Conservation (phyloP, 1,284 basidiomycete genomes). For the Ganoderma resinaceum region DNA sequence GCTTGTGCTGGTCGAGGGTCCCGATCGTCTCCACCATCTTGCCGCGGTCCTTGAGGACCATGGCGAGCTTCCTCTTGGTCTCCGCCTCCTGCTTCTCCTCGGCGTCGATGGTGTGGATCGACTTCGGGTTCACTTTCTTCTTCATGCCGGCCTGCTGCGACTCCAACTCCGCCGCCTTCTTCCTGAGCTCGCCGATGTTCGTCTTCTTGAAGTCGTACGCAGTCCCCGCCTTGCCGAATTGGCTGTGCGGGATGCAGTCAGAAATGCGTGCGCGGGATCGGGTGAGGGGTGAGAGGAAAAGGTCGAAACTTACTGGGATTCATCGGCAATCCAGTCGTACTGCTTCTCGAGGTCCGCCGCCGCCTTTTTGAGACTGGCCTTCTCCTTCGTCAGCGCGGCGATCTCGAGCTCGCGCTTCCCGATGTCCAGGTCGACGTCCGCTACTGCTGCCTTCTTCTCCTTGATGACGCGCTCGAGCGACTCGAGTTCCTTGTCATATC, state of each 20-base stretch:
- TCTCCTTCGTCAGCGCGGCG: conserved; percentile 60
- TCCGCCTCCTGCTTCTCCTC: conserved; percentile 94
- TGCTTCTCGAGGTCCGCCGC: conserved; percentile 79
- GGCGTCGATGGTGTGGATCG: conserved; percentile 97
- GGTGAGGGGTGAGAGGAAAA: conserved; percentile 21
- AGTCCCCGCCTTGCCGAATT: conserved; percentile 85
- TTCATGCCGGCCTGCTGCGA: conserved; percentile 87
- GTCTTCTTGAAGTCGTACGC: conserved; percentile 86
- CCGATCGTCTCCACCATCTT: conserved; percentile 97
- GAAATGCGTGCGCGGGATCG: no score
- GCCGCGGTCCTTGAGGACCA: conserved; percentile 92
- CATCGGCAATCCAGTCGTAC: conserved; percentile 89
- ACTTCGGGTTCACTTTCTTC: conserved; percentile 96
- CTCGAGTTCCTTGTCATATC: conserved; percentile 89
- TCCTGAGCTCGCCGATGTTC: conserved; percentile 70
- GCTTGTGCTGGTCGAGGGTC: conserved; percentile 94
- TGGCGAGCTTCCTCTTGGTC: conserved; percentile 89
- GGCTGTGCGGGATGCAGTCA: conserved; percentile 44
- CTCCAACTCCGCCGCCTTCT: conserved; percentile 81
- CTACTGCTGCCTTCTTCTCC: conserved; percentile 79
- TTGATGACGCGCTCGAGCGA: conserved; percentile 85
- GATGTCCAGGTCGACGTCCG: conserved; percentile 75
- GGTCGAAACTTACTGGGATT: conserved; percentile 71
- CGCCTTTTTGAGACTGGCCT: conserved; percentile 49
- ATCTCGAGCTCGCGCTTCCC: conserved; percentile 60